Evolutionary conservation across 257 asterid genomes (phyloP).

Genomic region (Ligustrum vulgare): DNA sequence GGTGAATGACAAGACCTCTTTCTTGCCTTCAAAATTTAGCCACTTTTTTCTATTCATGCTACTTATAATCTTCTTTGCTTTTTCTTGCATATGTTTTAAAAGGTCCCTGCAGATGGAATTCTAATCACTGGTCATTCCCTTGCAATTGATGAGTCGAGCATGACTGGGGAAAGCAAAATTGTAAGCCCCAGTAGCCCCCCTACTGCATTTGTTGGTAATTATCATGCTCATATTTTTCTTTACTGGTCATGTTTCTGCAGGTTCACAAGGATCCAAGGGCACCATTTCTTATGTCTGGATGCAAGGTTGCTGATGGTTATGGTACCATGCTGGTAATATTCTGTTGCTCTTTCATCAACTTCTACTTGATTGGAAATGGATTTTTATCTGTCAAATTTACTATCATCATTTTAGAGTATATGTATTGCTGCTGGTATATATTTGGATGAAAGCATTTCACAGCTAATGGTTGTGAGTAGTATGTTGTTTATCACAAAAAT

Average conservation of each 20-base stretch:
- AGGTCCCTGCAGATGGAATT: conserved; percentile 98
- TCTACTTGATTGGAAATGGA: conserved; percentile 1
- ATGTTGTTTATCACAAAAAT: neutral
- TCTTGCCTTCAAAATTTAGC: neutral
- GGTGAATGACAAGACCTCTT: conserved; percentile 38
- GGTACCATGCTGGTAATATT: conserved; percentile 89
- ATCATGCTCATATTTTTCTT: conserved; percentile 18
- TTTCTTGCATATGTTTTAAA: conserved; percentile 26
- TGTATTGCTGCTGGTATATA: neutral
- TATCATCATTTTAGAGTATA: neutral
- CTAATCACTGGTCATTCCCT: conserved; percentile 79
- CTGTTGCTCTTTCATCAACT: conserved; percentile 13
- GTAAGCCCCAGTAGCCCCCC: conserved; percentile 45
- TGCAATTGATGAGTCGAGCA: conserved; percentile 91
- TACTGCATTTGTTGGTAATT: conserved; percentile 16
- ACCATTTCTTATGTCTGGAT: conserved; percentile 94
- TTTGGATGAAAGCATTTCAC: neutral
- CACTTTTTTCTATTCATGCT: neutral
- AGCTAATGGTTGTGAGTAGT: conserved; percentile 4
- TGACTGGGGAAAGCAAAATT: conserved; percentile 98
- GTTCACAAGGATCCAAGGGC: conserved; percentile 79
- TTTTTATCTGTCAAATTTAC: neutral
- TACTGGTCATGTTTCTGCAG: conserved; percentile 34
- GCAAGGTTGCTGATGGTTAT: conserved; percentile 98
- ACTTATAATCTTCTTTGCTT: conserved; percentile 7